phyloP scores from a whole-genome alignment of 2,329 filamentous ascomycete genomes.

The Diaporthe ilicicola region DNA sequence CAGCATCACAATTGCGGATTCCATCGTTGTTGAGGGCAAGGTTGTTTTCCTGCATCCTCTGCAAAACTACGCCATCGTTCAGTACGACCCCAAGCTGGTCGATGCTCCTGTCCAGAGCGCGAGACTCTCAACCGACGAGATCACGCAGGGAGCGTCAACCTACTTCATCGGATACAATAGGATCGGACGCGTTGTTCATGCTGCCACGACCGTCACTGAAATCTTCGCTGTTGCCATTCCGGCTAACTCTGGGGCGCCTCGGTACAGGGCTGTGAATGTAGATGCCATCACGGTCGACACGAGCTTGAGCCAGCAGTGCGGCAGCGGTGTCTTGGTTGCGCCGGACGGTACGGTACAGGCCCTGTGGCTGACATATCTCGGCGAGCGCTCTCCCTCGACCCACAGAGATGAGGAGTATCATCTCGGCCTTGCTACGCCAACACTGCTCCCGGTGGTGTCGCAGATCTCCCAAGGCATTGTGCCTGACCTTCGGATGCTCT shows the following conservation, averaged over 20 bases:
- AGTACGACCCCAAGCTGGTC: constrained; percentile 94
- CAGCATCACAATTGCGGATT: constrained; percentile 94
- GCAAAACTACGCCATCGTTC: constrained; percentile 95
- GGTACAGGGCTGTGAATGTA: constrained; percentile 94
- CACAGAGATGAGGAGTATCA: constrained; percentile 80
- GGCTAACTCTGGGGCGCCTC: constrained; percentile 83
- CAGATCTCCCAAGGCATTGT: constrained; percentile 82
- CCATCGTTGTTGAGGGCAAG: constrained; percentile 92
- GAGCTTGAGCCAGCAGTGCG: constrained; percentile 87
- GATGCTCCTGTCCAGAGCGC: constrained; percentile 92
- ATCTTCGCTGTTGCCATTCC: constrained; percentile 97
- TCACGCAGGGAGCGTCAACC: constrained; percentile 92
- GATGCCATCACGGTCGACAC: constrained; percentile 98
- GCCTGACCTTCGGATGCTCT: constrained; percentile 87
- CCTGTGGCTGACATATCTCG: constrained; percentile 95
- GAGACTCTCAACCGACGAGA: constrained; percentile 79
- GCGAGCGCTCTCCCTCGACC: constrained; percentile 61
- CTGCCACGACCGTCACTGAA: constrained; percentile 94
- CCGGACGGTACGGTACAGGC: constrained; percentile 94
- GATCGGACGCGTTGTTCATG: constrained; percentile 91
- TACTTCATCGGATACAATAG: constrained; percentile 99
- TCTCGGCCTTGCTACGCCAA: constrained; percentile 88
- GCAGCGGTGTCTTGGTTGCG: constrained; percentile 89
- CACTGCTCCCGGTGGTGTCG: constrained; percentile 85
- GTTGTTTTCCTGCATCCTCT: constrained; percentile 95